These are phyloP conservation scores for Colletotrichum cordylinicola DNA, from an alignment of 2,329 filamentous ascomycete species.

Conservation along the genomic window DNA sequence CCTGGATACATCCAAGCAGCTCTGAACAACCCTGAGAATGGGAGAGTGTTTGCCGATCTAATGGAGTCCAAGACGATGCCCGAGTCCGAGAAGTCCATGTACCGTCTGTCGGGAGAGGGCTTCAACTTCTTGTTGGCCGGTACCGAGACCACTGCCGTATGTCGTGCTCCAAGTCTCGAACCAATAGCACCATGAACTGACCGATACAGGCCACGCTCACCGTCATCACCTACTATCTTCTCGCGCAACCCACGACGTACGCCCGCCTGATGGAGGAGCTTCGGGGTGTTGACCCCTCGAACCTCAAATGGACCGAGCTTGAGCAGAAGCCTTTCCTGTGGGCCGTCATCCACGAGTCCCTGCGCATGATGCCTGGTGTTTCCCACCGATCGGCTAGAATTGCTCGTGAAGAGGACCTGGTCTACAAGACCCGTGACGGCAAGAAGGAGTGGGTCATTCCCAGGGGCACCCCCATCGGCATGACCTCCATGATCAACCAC, in stretches of 20 bases:
- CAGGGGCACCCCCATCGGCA: conserved; percentile 24
- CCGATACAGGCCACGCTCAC: conserved; percentile 27
- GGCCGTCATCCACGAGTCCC: conserved; percentile 27
- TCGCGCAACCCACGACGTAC: conserved; percentile 27
- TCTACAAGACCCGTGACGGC: conserved; percentile 26
- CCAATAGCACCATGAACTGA: neutral
- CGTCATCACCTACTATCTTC: conserved; percentile 32
- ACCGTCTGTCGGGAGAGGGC: conserved; percentile 14
- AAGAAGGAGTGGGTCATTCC: conserved; percentile 24
- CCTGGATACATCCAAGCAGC: conserved; percentile 28
- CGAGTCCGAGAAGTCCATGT: conserved; percentile 17
- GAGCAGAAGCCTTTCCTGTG: conserved; percentile 44
- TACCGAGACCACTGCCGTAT: conserved; percentile 51
- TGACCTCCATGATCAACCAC: conserved; percentile 26
- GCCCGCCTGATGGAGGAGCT: conserved; percentile 31
- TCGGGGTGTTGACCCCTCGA: conserved; percentile 25
- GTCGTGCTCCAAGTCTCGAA: neutral
- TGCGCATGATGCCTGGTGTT: conserved; percentile 28
- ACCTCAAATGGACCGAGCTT: conserved; percentile 32
- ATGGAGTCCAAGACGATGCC: conserved; percentile 25
- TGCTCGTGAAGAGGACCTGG: conserved; percentile 25
- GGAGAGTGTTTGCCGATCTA: conserved; percentile 32
- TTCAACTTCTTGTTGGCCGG: conserved; percentile 56
- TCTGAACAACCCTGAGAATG: conserved; percentile 27
- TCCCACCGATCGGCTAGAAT: conserved; percentile 23